phyloP scores from a whole-genome alignment of 371 early-diverging fungal species.

The Mucor indicus region DNA sequence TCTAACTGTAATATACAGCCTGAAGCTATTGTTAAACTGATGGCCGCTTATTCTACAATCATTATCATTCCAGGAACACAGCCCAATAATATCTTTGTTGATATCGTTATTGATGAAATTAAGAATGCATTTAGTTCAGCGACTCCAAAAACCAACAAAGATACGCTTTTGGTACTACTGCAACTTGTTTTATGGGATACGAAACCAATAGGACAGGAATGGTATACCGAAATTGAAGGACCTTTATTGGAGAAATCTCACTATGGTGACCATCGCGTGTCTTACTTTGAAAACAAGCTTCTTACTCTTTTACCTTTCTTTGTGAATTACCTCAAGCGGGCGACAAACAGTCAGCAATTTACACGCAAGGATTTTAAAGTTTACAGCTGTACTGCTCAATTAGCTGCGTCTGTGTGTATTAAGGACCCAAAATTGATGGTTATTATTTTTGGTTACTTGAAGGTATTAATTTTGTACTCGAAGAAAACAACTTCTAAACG shows the following conservation, averaged over 20 bases:
- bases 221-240: slow-evolving; percentile 39
- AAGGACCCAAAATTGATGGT: slow-evolving; percentile 26
- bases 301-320: slow-evolving; percentile 27
- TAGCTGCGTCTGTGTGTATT: slow-evolving; percentile 33
- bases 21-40: slow-evolving; percentile 36
- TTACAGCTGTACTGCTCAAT: slow-evolving; percentile 30
- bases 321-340: slow-evolving; percentile 31
- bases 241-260: slow-evolving; percentile 15
- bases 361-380: slow-evolving; percentile 51
- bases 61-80: slow-evolving; percentile 25
- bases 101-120: slow-evolving; percentile 45
- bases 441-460: slow-evolving; percentile 32
- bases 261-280: slow-evolving; percentile 6
- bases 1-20: slow-evolving; percentile 34
- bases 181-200: slow-evolving; percentile 46
- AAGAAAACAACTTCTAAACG: no score
- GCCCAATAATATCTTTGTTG: slow-evolving; percentile 39
- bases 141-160: slow-evolving; percentile 29
- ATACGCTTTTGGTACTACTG: slow-evolving; percentile 41
- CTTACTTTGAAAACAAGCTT: slow-evolving; percentile 36
- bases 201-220: slow-evolving; percentile 21
- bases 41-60: slow-evolving; percentile 36
- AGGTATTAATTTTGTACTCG: slow-evolving; percentile 17
- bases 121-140: slow-evolving; percentile 15
- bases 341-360: slow-evolving; percentile 35